Base-by-base conservation (phyloP, 164 flowering plant genomes). In the Vitis rotundifolia region DNA sequence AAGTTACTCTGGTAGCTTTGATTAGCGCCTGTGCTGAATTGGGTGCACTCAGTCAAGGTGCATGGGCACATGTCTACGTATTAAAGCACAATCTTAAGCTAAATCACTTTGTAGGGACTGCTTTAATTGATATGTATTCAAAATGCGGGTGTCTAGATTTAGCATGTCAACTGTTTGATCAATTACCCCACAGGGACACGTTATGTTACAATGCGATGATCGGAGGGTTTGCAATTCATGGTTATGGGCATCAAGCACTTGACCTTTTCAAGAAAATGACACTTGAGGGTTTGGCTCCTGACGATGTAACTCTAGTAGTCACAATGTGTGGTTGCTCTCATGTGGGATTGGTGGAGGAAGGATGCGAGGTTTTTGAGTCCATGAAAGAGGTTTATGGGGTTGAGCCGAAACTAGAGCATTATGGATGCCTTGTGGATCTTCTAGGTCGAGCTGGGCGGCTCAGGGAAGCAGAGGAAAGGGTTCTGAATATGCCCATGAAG, bases 171-270 rank as follows among this genome's bases (percentile, higher is more conserved):
- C 54, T 89, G 76, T 87, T 87, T 48, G 81, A 77, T 75, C 49
- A 79, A 80, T 68, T 89, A 81, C 79, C 75, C 49, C 61, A 73
- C 4, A 84, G 73, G 55, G 91, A 87, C 68, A 74, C 76, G 48
- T 70, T 80, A 28, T 86, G 88, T 72, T 87, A 83, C 74, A 89
- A 85, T 79, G 88, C 85, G n/a, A 86, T 86, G 88, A 86, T 88
- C 13, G 76, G 84, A 16, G 90, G 88, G 4, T 75, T 83, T 16
- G 90, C 83, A 3, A 68, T 77, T 75, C 85, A 87, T 60, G 94
- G 91, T 1, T 69, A 59, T 28, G 88, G 89, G 37, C 77, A 49
- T n/a, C 64, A 58, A n/a, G 90, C 89, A 29, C 63, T 88, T 54
- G 64, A 70, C 6, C 72, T 85, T 57, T 89, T 82, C 22, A 29